These are phyloP conservation scores for Desmodesmus armatus DNA, from an alignment of 139 green algal genomes.

Conservation along the genomic window DNA sequence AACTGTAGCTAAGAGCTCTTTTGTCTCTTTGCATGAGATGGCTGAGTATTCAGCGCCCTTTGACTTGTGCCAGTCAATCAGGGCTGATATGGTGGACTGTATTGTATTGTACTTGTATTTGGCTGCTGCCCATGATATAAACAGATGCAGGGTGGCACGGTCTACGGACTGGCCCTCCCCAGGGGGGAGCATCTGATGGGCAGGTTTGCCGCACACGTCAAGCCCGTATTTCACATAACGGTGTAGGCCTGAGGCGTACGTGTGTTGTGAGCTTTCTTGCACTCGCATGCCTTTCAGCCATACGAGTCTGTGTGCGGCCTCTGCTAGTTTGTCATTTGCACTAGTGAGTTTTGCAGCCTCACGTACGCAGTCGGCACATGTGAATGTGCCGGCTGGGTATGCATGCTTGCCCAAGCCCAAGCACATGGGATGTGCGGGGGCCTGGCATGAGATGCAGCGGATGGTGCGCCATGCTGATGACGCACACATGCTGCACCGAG, in stretches of 20 bases:
- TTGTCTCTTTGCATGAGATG: not conserved
- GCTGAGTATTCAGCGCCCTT: not conserved
- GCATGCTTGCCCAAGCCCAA: not conserved
- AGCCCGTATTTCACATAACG: not conserved
- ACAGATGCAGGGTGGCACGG: not conserved
- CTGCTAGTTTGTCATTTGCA: not conserved
- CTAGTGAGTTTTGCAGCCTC: not conserved
- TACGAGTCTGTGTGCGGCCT: not conserved
- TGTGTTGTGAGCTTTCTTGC: not conserved
- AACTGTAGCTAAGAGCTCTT: not conserved
- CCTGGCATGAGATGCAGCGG: not conserved
- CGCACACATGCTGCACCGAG: too few species aligned
- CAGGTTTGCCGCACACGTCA: not conserved
- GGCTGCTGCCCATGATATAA: not conserved
- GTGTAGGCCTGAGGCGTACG: not conserved
- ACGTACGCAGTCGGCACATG: not conserved
- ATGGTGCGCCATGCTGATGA: not conserved
- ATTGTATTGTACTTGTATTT: conserved; percentile 28
- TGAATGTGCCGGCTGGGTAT: not conserved
- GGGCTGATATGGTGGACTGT: not conserved
- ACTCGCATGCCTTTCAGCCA: not conserved
- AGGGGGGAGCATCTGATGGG: not conserved
- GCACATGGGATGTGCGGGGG: not conserved
- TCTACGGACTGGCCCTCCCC: not conserved
- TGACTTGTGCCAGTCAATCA: conserved; percentile 10